Base-by-base conservation (phyloP, 1,284 basidiomycete genomes). In the Tausonia pullulans region DNA sequence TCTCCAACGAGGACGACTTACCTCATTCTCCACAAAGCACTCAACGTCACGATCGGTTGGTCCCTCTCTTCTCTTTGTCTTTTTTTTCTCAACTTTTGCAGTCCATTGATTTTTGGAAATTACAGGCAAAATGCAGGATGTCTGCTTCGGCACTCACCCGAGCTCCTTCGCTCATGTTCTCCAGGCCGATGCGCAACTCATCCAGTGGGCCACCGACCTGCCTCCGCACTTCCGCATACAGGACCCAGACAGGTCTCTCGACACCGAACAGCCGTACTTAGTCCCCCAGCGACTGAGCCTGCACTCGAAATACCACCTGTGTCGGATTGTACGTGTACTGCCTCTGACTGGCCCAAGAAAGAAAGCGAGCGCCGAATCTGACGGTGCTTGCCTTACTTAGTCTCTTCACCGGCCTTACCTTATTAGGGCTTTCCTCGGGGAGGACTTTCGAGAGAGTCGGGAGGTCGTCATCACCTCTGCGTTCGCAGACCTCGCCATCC, bases 371-470 rank as follows among this genome's bases (percentile, higher is more conserved):
- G 10, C 64, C 69, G 49, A 71, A 72, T 53, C 27, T 27, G 27
- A 27, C 27, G 27, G 27, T 27, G 27, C 27, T 27, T 27, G 27
- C 27, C 27, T 27, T 27, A 27, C 27, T 27, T 2, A 27, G 27
- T 65, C 69, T 1, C 67, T 74, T 1, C 72, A 74, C 60, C 67
- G 72, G 3, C 72, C 72, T 16, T 72, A 71, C 55, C 64, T 71
- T 14, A 67, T 72, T 5, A 62, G 65, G 58, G 67, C 69, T 4
- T 46, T 62, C 61, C 39, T 56, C 61, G 54, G 1, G 16, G 48
- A 56, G 6, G 49, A 53, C 9, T 49, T 48, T 11, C n/a, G 49
- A n/a, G 45, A 45, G 11, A 52, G 48, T 16, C 16, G 52, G 11
- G n/a, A 53, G 16, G 61, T 50, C 27, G 44, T 40, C 14, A 59